Conservation (phyloP, 129 eudicot species). For the Sambucus nigra region DNA sequence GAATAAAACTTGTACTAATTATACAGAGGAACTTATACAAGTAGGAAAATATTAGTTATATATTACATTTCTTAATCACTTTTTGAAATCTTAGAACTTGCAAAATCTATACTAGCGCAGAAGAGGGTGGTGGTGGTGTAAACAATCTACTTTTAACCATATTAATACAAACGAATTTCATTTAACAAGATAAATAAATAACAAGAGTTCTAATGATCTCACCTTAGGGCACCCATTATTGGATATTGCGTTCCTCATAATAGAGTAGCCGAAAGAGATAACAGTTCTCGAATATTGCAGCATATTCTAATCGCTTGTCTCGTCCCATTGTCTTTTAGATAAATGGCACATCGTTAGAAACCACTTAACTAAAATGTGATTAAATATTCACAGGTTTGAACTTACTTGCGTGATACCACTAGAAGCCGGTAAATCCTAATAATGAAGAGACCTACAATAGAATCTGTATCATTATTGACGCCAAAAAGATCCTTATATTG, state of each 20-base stretch:
- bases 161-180: no score
- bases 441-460: slow-evolving; percentile 16
- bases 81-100: no score
- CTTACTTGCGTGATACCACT: slow-evolving; percentile 99
- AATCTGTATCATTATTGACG: slow-evolving; percentile 9
- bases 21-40: no score
- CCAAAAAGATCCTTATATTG: background rate
- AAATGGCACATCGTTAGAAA: slow-evolving; percentile 13
- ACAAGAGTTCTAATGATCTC: slow-evolving; percentile 8
- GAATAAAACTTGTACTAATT: no score
- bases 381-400: slow-evolving; percentile 4
- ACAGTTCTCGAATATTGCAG: slow-evolving; percentile 90
- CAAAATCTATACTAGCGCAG: no score
- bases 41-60: no score
- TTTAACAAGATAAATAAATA: no score
- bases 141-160: no score
- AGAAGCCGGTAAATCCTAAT: slow-evolving; percentile 88
- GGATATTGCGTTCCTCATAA: slow-evolving; percentile 89
- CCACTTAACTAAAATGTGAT: slow-evolving; percentile 6
- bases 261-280: slow-evolving; percentile 88
- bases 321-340: slow-evolving; percentile 87
- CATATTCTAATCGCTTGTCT: slow-evolving; percentile 88
- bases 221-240: slow-evolving; percentile 95
- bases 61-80: no score
- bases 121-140: no score